Conservation (phyloP, 1,139 yeast species). For the Pichia sp. region DNA sequence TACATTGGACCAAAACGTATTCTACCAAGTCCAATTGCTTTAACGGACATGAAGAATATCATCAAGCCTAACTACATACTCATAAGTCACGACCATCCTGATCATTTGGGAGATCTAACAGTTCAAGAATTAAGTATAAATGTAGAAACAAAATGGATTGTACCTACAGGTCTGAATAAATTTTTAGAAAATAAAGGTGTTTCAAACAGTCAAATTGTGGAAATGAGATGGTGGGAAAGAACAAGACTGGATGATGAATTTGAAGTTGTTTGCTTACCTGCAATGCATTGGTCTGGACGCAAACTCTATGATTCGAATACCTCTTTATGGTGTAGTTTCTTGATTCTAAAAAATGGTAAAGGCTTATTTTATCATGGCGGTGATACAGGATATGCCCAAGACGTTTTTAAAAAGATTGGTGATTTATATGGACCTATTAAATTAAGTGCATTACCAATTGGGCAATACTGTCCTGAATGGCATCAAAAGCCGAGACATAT, state of each 20-base stretch:
- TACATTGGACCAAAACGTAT: conserved; percentile 77
- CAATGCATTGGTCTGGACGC: conserved; percentile 98
- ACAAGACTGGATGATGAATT: conserved; percentile 40
- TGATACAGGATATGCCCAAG: conserved; percentile 82
- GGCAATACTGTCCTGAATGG: conserved; percentile 94
- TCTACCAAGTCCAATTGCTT: conserved; percentile 59
- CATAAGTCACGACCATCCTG: conserved; percentile 94
- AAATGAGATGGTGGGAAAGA: conserved; percentile 91
- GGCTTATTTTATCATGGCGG: conserved; percentile 87
- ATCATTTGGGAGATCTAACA: conserved; percentile 69
- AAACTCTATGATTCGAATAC: conserved; percentile 68
- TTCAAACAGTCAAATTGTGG: conserved; percentile 42
- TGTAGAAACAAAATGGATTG: conserved; percentile 66
- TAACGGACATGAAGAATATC: conserved; percentile 48
- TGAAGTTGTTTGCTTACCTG: conserved; percentile 83
- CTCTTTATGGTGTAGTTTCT: conserved; percentile 83
- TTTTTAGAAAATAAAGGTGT: conserved; percentile 53
- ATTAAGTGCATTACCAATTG: conserved; percentile 80
- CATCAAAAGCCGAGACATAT: conserved; percentile 87
- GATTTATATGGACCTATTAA: conserved; percentile 55
- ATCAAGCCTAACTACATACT: conserved; percentile 60
- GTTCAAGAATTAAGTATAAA: conserved; percentile 45
- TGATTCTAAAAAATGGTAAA: conserved; percentile 56
- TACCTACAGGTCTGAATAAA: conserved; percentile 69
- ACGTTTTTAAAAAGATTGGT: conserved; percentile 60